Evolutionary conservation across 208 protist genomes (phyloP).

Genomic region (Crithidia sp.): DNA sequence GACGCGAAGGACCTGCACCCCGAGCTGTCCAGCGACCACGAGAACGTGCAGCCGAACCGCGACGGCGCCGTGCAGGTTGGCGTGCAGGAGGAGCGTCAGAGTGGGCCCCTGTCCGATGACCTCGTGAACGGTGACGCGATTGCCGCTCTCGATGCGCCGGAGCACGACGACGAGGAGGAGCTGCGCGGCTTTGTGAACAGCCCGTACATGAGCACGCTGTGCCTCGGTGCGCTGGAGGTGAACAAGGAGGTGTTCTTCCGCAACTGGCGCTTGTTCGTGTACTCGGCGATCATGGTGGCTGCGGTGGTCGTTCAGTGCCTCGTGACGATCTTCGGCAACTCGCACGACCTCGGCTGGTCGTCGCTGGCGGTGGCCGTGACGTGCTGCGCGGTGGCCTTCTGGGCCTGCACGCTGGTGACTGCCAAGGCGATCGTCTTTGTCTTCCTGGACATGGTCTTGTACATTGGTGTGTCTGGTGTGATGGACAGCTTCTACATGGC

Average conservation of each 20-base stretch:
- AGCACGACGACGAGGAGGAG: conserved; percentile 7
- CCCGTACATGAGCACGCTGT: conserved; percentile 29
- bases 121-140: neutral
- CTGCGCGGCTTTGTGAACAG: conserved; percentile 1
- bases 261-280: conserved; percentile 35
- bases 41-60: neutral
- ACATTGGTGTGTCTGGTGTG: conserved; percentile 49
- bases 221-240: conserved; percentile 23
- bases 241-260: conserved; percentile 25
- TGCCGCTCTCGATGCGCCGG: neutral
- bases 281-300: conserved; percentile 32
- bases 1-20: conserved; percentile 15
- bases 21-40: conserved; percentile 7
- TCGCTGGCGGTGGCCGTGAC: conserved; percentile 18
- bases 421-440: conserved; percentile 55
- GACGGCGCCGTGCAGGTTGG: neutral
- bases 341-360: conserved; percentile 17
- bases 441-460: conserved; percentile 43
- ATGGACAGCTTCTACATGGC: conserved; percentile 54
- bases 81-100: neutral
- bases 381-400: conserved; percentile 25
- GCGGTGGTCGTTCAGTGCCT: conserved; percentile 22
- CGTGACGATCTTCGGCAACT: conserved; percentile 26
- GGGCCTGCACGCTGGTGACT: conserved; percentile 31
- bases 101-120: neutral